A percentile compares a stretch with the other conserved stretches of the same genome.
Evolutionary conservation across 768 basidiomycete genomes (phyloP).

Genomic region (Lentinula aciculospora): DNA sequence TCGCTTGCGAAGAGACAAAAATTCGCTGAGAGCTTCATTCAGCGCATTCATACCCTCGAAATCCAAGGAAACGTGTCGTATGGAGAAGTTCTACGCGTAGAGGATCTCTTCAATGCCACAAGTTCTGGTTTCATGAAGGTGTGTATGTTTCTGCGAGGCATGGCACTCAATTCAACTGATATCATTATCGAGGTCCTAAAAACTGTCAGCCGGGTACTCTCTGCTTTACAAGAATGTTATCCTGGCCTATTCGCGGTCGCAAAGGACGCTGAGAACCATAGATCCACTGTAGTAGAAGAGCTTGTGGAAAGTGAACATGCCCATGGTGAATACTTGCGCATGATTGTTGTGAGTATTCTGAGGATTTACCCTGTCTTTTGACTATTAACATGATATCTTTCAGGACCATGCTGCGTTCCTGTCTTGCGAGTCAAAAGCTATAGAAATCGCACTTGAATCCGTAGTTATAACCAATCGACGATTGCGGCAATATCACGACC

Average conservation of each 20-base stretch:
- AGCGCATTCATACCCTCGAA: conserved; percentile 28
- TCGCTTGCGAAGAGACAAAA: conserved; percentile 21
- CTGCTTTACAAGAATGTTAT: conserved; percentile 27
- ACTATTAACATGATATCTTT: not conserved
- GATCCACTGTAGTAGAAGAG: conserved; percentile 22
- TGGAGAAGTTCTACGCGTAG: conserved; percentile 33
- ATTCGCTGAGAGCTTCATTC: conserved; percentile 28
- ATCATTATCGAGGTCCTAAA: conserved; percentile 22
- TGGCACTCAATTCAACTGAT: not conserved
- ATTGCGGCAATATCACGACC: conserved; percentile 20
- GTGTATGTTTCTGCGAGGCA: conserved; percentile 3
- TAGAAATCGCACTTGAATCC: conserved; percentile 19
- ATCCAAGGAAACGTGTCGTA: conserved; percentile 25
- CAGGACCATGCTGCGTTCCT: conserved; percentile 27
- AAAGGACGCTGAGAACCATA: conserved; percentile 17
- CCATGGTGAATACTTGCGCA: conserved; percentile 22
- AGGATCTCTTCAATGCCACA: conserved; percentile 28
- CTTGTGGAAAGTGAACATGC: conserved; percentile 26
- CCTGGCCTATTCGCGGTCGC: conserved; percentile 29
- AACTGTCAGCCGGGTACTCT: conserved; percentile 27
- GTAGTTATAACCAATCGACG: conserved; percentile 22
- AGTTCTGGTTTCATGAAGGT: conserved; percentile 30
- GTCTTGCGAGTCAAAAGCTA: conserved; percentile 15
- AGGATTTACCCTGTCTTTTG: not conserved
- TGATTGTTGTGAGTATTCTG: conserved; percentile 21